Percentiles rank a stretch among this genome's conserved stretches.
Evolutionary conservation across 768 basidiomycete genomes (phyloP).

Genomic region (Dictyophora rubrovolvata): DNA sequence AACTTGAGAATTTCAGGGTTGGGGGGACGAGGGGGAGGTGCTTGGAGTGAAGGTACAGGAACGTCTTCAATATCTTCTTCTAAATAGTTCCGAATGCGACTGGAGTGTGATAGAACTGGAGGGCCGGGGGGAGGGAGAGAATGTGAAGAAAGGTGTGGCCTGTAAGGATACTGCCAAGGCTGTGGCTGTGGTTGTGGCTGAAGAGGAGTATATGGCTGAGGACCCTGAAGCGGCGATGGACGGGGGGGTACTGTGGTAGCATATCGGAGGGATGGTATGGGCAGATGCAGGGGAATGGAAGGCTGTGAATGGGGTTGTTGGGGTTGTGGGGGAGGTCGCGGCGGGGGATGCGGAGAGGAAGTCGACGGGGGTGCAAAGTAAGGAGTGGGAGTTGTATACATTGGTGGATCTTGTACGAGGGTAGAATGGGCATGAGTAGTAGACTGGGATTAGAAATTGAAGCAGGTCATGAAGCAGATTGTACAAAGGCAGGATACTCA

Average conservation of each 20-base stretch:
- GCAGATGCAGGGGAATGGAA: slow-evolving; percentile 15
- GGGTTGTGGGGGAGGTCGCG: slow-evolving; percentile 16
- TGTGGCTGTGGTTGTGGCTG: neutral
- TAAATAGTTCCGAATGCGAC: neutral
- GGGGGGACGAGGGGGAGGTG: slow-evolving; percentile 69
- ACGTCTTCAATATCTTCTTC: slow-evolving; percentile 41
- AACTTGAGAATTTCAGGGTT: slow-evolving; percentile 83
- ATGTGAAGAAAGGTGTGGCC: neutral
- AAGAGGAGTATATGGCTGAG: neutral
- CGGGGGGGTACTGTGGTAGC: neutral
- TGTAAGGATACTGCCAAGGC: too few relatives aligned
- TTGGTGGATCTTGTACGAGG: neutral
- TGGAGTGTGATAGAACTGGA: too few relatives aligned
- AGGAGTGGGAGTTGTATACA: neutral
- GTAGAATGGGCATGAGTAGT: neutral
- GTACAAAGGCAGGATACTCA: neutral
- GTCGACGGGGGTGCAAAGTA: slow-evolving; percentile 11
- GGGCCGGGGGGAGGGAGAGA: neutral
- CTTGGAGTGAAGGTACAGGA: slow-evolving; percentile 24
- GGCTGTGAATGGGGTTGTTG: slow-evolving; percentile 13
- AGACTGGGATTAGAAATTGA: neutral
- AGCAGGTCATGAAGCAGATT: neutral
- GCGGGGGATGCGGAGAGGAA: slow-evolving; percentile 19
- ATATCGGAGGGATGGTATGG: slow-evolving; percentile 10
- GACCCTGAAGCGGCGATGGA: neutral